A percentile compares a stretch with the other conserved stretches of the same genome.
Conservation (phyloP, 257 asterid species). For the Salvia miltiorrhiza region DNA sequence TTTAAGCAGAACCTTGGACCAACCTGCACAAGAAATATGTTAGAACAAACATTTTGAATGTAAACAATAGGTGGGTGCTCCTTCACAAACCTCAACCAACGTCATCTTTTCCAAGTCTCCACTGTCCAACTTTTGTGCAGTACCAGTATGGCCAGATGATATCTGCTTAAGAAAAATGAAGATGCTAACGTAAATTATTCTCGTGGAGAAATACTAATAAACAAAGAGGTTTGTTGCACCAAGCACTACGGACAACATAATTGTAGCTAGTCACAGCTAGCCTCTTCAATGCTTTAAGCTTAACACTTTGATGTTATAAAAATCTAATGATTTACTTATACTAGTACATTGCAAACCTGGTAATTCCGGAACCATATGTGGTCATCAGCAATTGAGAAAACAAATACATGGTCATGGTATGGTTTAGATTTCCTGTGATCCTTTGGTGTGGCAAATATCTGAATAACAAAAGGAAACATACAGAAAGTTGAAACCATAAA, state of each 20-base stretch:
- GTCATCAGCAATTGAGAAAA: constrained; percentile 81
- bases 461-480: constrained; percentile 22
- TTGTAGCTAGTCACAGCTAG: too few relatives aligned
- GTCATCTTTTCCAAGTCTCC: constrained; percentile 90
- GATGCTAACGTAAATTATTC: background rate
- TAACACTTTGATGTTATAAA: background rate
- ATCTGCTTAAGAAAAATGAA: constrained; percentile 38
- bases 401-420: constrained; percentile 79
- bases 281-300: too few relatives aligned
- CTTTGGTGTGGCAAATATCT: constrained; percentile 93
- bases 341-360: constrained; percentile 58
- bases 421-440: constrained; percentile 97
- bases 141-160: background rate
- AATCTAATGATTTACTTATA: background rate
- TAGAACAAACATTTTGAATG: background rate
- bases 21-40: constrained; percentile 46
- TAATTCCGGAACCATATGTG: constrained; percentile 97
- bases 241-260: too few relatives aligned
- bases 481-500: background rate
- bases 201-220: background rate
- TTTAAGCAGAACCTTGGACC: constrained; percentile 96
- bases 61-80: background rate
- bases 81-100: constrained; percentile 66
- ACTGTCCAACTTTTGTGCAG: constrained; percentile 57
- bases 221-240: background rate